Evolutionary conservation across 305 asterid species (phyloP).

Genomic region (Galium porrigens): DNA sequence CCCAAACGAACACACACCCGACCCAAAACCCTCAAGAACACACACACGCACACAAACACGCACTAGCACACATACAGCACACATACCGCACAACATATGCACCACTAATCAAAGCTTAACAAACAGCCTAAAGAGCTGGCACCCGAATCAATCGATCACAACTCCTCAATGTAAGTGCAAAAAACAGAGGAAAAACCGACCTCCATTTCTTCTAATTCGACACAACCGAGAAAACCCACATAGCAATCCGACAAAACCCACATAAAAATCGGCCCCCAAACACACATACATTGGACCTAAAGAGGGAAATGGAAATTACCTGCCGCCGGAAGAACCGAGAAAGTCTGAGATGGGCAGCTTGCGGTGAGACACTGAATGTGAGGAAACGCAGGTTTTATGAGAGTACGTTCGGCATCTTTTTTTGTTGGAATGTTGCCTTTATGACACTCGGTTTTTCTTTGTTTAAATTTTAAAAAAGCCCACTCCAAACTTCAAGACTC

Average conservation of each 20-base stretch:
- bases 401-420: conserved; percentile 3
- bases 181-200: not conserved
- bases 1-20: not conserved
- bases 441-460: not conserved
- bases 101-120: not conserved
- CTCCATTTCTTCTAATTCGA: not conserved
- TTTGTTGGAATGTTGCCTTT: conserved; percentile 1
- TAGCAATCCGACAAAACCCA: not conserved
- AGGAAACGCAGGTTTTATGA: conserved; percentile 1
- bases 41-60: not conserved
- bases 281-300: not conserved
- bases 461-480: not conserved
- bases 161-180: not conserved
- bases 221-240: not conserved
- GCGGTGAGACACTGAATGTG: not conserved
- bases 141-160: not conserved
- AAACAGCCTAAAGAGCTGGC: not conserved
- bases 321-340: not conserved
- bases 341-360: not conserved
- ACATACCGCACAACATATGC: not conserved
- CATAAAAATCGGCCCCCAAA: not conserved
- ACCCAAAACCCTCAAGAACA: not conserved
- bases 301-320: not conserved
- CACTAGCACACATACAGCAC: not conserved
- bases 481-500: not conserved